Evolutionary conservation across 805 yeast genomes (phyloP).

Genomic region (Wickerhamiella siamensis): DNA sequence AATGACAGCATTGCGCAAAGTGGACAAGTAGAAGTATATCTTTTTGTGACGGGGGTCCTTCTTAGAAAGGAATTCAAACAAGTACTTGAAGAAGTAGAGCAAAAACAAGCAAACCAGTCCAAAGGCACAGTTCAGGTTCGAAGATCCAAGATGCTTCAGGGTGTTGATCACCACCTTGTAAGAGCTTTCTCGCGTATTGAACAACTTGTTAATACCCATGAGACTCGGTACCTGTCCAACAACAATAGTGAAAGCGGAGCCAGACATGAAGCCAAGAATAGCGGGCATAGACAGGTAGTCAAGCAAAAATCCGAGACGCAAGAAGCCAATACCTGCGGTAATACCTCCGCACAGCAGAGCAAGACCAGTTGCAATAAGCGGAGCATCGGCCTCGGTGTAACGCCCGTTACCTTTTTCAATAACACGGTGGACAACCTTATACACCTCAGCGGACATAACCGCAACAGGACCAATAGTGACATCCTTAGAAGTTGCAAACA

Average conservation of each 20-base stretch:
- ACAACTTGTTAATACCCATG: constrained; percentile 52
- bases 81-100: constrained; percentile 58
- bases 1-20: constrained; percentile 68
- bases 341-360: constrained; percentile 77
- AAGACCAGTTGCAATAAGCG: constrained; percentile 65
- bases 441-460: constrained; percentile 79
- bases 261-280: constrained; percentile 88
- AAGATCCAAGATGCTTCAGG: constrained; percentile 52
- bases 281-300: constrained; percentile 87
- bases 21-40: constrained; percentile 54
- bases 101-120: constrained; percentile 63
- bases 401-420: constrained; percentile 32
- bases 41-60: constrained; percentile 45
- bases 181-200: constrained; percentile 61
- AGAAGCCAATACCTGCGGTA: constrained; percentile 65
- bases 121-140: constrained; percentile 75
- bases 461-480: constrained; percentile 96
- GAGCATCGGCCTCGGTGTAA: constrained; percentile 33
- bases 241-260: constrained; percentile 75
- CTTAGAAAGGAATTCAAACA: constrained; percentile 45
- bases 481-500: constrained; percentile 91
- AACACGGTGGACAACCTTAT: constrained; percentile 59
- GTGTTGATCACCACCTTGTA: constrained; percentile 57
- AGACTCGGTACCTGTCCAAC: constrained; percentile 77
- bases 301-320: constrained; percentile 74